phyloP scores from a whole-genome alignment of 2,329 filamentous ascomycete genomes.

The Microdochium paspali region DNA sequence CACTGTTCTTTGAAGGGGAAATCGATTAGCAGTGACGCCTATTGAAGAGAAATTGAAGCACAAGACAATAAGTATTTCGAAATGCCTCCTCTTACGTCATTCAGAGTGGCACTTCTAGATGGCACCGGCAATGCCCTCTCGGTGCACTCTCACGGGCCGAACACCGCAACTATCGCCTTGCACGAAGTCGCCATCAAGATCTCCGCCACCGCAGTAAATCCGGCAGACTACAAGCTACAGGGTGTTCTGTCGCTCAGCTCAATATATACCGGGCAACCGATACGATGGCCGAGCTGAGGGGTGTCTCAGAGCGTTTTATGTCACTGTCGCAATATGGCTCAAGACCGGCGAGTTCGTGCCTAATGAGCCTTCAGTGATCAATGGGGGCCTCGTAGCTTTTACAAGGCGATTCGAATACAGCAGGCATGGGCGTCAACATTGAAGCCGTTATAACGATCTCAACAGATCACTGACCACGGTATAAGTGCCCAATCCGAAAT shows the following conservation, averaged over 20 bases:
- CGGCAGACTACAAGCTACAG: conserved; percentile 11
- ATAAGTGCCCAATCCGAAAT: no score
- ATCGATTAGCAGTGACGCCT: no score
- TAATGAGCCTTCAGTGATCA: neutral
- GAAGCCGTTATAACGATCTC: no score
- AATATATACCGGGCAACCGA: neutral
- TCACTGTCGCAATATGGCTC: neutral
- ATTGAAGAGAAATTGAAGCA: no score
- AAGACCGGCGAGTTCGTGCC: neutral
- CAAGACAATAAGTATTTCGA: no score
- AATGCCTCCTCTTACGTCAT: no score
- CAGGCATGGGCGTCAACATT: conserved; percentile 1
- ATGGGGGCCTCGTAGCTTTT: neutral
- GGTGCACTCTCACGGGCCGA: no score
- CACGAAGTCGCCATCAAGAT: conserved; percentile 5
- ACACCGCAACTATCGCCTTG: conserved; percentile 1
- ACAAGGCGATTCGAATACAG: neutral
- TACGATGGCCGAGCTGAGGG: neutral
- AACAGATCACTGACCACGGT: no score
- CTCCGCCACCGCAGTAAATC: conserved; percentile 11
- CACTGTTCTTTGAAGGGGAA: no score
- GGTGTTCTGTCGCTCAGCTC: neutral
- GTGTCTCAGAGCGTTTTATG: neutral
- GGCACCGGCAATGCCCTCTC: no score
- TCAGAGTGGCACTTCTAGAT: no score